These are phyloP conservation scores for Thielaviopsis cerberus DNA, from an alignment of 2,329 filamentous ascomycete genomes.

Conservation along the genomic window DNA sequence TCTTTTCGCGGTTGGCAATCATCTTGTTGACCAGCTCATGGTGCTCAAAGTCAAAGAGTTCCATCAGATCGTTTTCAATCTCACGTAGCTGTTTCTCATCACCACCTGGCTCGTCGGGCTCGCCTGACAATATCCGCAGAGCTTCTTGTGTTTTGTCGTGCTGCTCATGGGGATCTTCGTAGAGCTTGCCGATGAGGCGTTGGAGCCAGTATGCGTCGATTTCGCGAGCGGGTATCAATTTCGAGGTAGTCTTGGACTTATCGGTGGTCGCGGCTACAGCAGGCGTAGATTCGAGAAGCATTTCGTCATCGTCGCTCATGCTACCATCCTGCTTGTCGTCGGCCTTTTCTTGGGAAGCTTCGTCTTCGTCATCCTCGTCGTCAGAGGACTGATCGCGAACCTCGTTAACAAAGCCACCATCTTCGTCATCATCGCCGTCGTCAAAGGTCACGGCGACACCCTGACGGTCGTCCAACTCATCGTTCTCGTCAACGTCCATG, in stretches of 20 bases:
- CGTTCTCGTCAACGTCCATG: slow-evolving; percentile 36
- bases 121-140: slow-evolving; percentile 62
- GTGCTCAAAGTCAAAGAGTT: slow-evolving; percentile 92
- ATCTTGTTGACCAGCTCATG: slow-evolving; percentile 82
- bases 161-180: slow-evolving; percentile 79
- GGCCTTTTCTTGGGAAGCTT: slow-evolving; percentile 30
- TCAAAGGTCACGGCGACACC: slow-evolving; percentile 97
- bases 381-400: slow-evolving; percentile 76
- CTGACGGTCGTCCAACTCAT: slow-evolving; percentile 80
- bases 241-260: slow-evolving; percentile 33
- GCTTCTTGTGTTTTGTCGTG: slow-evolving; percentile 81
- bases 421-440: slow-evolving; percentile 72
- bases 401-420: slow-evolving; percentile 60
- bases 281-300: slow-evolving; percentile 60
- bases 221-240: slow-evolving; percentile 60
- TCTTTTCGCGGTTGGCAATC: slow-evolving; percentile 78
- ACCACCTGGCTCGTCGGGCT: slow-evolving; percentile 49
- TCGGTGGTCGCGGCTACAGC: slow-evolving; percentile 19
- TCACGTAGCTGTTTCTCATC: slow-evolving; percentile 76
- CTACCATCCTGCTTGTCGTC: slow-evolving; percentile 24
- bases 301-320: slow-evolving; percentile 48
- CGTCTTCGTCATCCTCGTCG: slow-evolving; percentile 50
- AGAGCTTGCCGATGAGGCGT: slow-evolving; percentile 71
- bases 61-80: slow-evolving; percentile 96
- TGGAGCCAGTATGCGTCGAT: slow-evolving; percentile 98